phyloP scores from a whole-genome alignment of 2,329 filamentous ascomycete species.

The Periconia digitata region DNA sequence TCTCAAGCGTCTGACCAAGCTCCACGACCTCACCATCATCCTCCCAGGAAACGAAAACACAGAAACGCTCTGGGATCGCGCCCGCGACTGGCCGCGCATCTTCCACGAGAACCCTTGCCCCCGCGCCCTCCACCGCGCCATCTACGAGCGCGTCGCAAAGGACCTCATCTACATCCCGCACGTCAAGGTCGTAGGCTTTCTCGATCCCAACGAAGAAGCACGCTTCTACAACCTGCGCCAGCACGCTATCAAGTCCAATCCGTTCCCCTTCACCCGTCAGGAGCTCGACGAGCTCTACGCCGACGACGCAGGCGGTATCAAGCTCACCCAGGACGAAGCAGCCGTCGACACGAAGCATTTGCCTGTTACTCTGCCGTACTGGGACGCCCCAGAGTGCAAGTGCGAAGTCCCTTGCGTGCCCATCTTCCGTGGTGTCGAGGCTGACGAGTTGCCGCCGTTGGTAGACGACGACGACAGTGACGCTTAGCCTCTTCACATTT shows the following conservation, averaged over 20 bases:
- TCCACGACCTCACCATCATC: constrained; percentile 21
- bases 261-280: background rate
- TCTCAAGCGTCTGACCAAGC: constrained; percentile 13
- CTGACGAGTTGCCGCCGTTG: background rate
- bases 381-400: background rate
- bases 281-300: background rate
- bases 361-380: background rate
- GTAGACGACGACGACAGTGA: too few species aligned
- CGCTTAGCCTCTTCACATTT: too few species aligned
- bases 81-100: constrained; percentile 8
- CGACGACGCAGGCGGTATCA: background rate
- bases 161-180: constrained; percentile 12
- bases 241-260: background rate
- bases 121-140: constrained; percentile 21
- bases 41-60: constrained; percentile 14
- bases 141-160: constrained; percentile 27
- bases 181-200: constrained; percentile 18
- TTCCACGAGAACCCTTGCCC: constrained; percentile 26
- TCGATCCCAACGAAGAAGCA: constrained; percentile 19
- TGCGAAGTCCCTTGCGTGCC: background rate
- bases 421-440: background rate
- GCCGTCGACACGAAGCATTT: background rate
- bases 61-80: background rate
- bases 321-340: background rate
- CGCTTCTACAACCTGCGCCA: constrained; percentile 8